Evolutionary conservation across 75 land plant genomes (phyloP).

Genomic region (Selaginella tamariscina): DNA sequence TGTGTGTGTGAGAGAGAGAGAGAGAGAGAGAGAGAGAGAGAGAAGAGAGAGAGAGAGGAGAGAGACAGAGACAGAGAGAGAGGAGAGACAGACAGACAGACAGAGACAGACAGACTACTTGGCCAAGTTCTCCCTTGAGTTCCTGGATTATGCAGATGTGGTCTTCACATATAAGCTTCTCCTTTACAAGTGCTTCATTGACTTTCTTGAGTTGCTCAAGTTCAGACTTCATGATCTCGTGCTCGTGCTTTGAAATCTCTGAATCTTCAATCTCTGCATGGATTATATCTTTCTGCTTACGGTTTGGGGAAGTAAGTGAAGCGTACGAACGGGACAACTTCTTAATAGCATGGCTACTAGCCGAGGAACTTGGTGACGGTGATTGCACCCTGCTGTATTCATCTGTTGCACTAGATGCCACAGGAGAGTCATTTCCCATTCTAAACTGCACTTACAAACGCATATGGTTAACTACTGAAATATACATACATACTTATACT

Average conservation of each 20-base stretch:
- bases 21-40: too few species aligned
- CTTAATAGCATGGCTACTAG: not conserved
- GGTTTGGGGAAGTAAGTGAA: not conserved
- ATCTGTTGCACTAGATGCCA: not conserved
- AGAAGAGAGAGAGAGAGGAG: too few species aligned
- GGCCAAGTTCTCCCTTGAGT: not conserved
- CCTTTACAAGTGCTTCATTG: not conserved
- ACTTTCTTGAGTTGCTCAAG: not conserved
- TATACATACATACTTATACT: not conserved
- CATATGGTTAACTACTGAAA: not conserved
- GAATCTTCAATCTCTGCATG: not conserved
- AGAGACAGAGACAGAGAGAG: too few species aligned
- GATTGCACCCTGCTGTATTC: not conserved
- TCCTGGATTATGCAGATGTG: not conserved
- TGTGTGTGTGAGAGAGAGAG: too few species aligned
- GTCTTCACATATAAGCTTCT: not conserved
- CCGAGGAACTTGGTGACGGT: not conserved
- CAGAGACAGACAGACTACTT: too few species aligned
- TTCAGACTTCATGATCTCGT: not conserved
- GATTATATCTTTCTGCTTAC: not conserved
- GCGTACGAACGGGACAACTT: not conserved
- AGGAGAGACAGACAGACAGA: too few species aligned
- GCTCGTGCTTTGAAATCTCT: not conserved
- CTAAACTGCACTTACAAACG: not conserved
- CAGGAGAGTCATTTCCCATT: not conserved